These are phyloP conservation scores for Penicillium salamii DNA, from an alignment of 495 filamentous ascomycete genomes.

Conservation along the genomic window DNA sequence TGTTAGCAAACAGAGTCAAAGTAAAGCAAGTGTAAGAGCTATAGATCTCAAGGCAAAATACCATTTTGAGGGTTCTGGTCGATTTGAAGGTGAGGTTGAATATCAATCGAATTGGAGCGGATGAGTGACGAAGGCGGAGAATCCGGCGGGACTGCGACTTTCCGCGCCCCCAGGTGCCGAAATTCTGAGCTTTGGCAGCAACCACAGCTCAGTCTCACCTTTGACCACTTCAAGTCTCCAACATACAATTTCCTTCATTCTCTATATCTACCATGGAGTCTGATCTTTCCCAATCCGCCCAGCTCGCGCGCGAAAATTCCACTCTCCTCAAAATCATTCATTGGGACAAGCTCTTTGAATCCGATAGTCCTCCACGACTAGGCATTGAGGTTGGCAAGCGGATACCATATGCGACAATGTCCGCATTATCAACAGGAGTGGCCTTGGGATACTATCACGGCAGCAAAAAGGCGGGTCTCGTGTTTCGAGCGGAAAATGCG, in stretches of 20 bases:
- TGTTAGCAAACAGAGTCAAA: not conserved
- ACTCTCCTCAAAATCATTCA: constrained; percentile 31
- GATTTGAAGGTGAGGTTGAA: not conserved
- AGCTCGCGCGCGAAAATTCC: constrained; percentile 14
- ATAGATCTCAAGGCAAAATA: not conserved
- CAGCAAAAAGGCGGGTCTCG: constrained; percentile 66
- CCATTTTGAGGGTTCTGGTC: constrained; percentile 11
- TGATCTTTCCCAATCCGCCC: constrained; percentile 13
- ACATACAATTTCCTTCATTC: no score
- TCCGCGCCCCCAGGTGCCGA: not conserved
- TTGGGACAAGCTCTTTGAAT: constrained; percentile 45
- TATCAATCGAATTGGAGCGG: not conserved
- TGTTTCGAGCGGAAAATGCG: constrained; percentile 92
- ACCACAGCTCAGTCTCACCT: constrained; percentile 1
- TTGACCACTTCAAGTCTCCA: not conserved
- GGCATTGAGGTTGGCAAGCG: constrained; percentile 61
- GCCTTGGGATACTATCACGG: constrained; percentile 70
- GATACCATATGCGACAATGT: constrained; percentile 55
- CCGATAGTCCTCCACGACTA: constrained; percentile 53
- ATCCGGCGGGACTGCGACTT: constrained; percentile 6
- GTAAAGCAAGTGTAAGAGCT: not conserved
- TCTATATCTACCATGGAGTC: constrained; percentile 24
- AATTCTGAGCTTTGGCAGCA: constrained; percentile 1
- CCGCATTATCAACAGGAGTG: constrained; percentile 63
- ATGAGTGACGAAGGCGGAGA: constrained; percentile 20